Conservation (phyloP, 169 alveolate genomes). For the Cytauxzoon felis region DNA sequence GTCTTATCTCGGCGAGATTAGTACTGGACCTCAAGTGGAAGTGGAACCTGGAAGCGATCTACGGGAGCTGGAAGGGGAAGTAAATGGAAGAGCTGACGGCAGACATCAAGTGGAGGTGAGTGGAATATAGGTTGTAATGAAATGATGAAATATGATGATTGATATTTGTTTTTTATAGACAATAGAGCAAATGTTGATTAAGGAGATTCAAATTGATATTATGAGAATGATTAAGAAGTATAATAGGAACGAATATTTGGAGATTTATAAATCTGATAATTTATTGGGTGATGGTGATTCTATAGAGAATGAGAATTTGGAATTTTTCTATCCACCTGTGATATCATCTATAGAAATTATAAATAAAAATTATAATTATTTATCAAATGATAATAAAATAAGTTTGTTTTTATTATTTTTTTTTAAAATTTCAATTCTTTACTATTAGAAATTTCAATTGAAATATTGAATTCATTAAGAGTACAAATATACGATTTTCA, state of each 20-base stretch:
- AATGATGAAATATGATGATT: no score
- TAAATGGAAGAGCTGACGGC: no score
- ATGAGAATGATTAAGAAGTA: background rate
- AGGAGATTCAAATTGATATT: slow-evolving; percentile 5
- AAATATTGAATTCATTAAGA: slow-evolving; percentile 6
- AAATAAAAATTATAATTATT: background rate
- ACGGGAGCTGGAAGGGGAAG: no score
- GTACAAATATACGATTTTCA: slow-evolving; percentile 8
- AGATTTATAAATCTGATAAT: slow-evolving; percentile 13
- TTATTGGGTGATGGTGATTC: background rate
- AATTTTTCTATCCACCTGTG: slow-evolving; percentile 29
- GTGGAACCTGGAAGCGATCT: no score
- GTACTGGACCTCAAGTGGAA: no score
- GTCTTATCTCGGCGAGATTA: no score
- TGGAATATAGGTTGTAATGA: no score
- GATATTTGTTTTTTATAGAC: no score
- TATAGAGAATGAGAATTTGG: background rate
- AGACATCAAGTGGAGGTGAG: no score
- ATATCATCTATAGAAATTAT: slow-evolving; percentile 17
- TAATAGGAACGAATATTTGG: slow-evolving; percentile 13
- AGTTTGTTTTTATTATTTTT: no score
- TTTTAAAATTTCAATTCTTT: no score
- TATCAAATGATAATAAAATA: background rate
- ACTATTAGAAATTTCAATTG: slow-evolving; percentile 1
- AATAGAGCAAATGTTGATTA: slow-evolving; percentile 5